Conservation (phyloP, 1,139 yeast species). For the Blastobotrys persicus region DNA sequence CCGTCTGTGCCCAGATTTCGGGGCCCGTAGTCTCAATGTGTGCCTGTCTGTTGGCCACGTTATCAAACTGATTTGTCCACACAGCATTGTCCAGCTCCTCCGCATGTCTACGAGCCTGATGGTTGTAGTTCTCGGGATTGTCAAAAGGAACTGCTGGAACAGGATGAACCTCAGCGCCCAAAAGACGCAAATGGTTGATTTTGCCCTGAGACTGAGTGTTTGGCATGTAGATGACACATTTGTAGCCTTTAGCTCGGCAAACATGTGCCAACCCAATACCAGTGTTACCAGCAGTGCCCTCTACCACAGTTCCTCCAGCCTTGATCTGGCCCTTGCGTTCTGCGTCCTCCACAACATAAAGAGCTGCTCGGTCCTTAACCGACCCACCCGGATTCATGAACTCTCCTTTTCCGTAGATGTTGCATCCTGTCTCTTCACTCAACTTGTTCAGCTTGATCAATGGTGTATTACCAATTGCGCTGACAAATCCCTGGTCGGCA, state of each 20-base stretch:
- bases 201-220: constrained; percentile 79
- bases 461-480: constrained; percentile 88
- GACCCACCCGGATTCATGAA: constrained; percentile 95
- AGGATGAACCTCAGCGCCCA: constrained; percentile 85
- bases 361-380: constrained; percentile 88
- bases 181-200: constrained; percentile 63
- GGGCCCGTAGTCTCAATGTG: constrained; percentile 93
- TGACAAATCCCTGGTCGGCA: constrained; percentile 61
- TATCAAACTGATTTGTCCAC: constrained; percentile 92
- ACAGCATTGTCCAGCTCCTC: constrained; percentile 71
- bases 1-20: constrained; percentile 83
- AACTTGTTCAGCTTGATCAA: constrained; percentile 62
- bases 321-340: constrained; percentile 63
- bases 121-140: constrained; percentile 80
- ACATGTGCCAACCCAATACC: constrained; percentile 91
- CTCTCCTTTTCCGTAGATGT: constrained; percentile 86
- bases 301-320: constrained; percentile 71
- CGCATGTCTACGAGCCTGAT: constrained; percentile 82
- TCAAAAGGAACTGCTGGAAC: constrained; percentile 87
- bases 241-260: constrained; percentile 78
- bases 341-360: constrained; percentile 74
- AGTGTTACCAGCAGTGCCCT: constrained; percentile 78
- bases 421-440: constrained; percentile 63
- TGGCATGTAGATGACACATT: constrained; percentile 86
- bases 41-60: constrained; percentile 80